These are phyloP conservation scores for Boletellus ananiceps DNA, from an alignment of 768 basidiomycete species.

Conservation along the genomic window DNA sequence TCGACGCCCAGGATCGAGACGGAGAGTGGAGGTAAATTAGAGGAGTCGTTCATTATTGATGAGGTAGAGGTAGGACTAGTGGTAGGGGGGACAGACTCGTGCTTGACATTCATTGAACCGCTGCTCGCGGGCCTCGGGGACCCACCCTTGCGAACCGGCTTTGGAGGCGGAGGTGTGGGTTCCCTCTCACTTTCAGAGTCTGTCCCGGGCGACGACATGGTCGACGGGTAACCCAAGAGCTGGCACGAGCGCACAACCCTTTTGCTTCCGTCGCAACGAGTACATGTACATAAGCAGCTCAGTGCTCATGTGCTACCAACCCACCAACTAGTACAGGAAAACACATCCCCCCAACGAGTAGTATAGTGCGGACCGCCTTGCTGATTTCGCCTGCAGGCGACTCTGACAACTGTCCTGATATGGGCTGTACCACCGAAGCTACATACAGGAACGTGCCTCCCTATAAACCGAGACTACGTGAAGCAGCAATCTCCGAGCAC, in stretches of 20 bases:
- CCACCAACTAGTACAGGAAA: slow-evolving; percentile 58
- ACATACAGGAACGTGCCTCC: slow-evolving; percentile 95
- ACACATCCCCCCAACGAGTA: slow-evolving; percentile 67
- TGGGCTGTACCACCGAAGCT: slow-evolving; percentile 82
- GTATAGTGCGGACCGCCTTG: slow-evolving; percentile 41
- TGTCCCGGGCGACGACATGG: slow-evolving; percentile 28
- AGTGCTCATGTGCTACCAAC: slow-evolving; percentile 56
- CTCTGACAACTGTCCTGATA: slow-evolving; percentile 45
- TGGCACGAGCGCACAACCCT: too few species aligned
- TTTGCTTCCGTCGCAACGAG: too few species aligned
- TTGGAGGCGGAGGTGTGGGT: slow-evolving; percentile 29
- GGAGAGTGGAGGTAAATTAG: slow-evolving; percentile 57
- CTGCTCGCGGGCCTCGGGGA: slow-evolving; percentile 24
- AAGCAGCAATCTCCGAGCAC: not conserved
- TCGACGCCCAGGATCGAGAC: slow-evolving; percentile 84
- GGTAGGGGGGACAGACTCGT: slow-evolving; percentile 7
- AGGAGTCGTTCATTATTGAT: slow-evolving; percentile 24
- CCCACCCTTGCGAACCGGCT: slow-evolving; percentile 32
- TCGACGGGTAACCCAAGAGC: slow-evolving; percentile 10
- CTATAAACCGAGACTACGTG: slow-evolving; percentile 33
- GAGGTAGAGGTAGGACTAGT: slow-evolving; percentile 9
- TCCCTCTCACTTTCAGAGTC: slow-evolving; percentile 28
- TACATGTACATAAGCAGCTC: not conserved
- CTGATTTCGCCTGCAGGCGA: slow-evolving; percentile 38
- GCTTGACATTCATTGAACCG: slow-evolving; percentile 24